Evolutionary conservation across 306 rosid genomes (phyloP), one percentile per base, ranked within the genome.

Genomic region (Acacia melanoxylon): DNA sequence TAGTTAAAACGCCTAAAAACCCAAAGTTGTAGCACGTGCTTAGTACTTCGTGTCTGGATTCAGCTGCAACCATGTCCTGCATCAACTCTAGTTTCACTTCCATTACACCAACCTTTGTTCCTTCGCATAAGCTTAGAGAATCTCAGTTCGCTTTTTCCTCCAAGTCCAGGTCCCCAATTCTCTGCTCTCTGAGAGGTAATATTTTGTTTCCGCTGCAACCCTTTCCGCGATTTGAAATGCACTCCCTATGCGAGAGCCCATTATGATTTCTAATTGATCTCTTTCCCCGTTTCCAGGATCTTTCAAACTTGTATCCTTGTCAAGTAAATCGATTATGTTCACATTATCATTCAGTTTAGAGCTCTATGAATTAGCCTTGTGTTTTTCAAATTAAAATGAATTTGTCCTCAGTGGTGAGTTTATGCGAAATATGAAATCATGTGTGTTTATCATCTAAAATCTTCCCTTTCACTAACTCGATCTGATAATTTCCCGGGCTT

Each of bases 121-220:
- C 86, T 68, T 78, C 88, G 15, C 68, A 85, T 52, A 83, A 85
- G 17, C 75, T 75, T 5, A 40, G 82, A 29, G 83, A 83, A 62
- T 82, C 89, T 42, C 41, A 75, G 48, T 86, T 68, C 74, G 22
- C 84, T 75, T 74, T 78, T 71, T 68, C 90, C 46, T 68, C 82
- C 71, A 78, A 81, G 69, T 71, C 86, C 58, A 85, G 74, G 65
- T 54, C 91, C 78, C 85, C 79, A 14, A 63, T 94, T 80, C 84
- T 74, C 68, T 94, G 94, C 80, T 31, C 97, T 61, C 86, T 92
- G 4, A 87, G 87, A 89, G 98, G 98, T 94, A 79, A 67, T 44
- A 6, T 22, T 75, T 12, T 19, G 35, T 63, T 73, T 68, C 25
- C 14, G 31, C n/a, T 10, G 4, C 22, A 10, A 62, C 62, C 78